These are phyloP conservation scores for Pleurotus tuber-regium DNA, from an alignment of 768 basidiomycete species.

Conservation along the genomic window DNA sequence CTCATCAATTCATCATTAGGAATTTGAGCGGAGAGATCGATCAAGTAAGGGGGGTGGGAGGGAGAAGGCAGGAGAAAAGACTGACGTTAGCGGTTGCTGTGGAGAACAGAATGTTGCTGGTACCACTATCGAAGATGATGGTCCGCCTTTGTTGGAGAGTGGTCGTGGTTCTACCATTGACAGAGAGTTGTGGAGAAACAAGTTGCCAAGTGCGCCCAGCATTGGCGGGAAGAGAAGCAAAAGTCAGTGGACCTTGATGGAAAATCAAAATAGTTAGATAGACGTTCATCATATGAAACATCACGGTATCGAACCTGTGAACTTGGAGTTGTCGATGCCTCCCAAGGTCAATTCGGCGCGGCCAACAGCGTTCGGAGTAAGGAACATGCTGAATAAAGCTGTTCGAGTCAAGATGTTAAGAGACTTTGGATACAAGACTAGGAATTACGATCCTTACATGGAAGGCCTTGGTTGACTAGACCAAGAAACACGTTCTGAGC, in stretches of 20 bases:
- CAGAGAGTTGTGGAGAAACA: conserved; percentile 40
- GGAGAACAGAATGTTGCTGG: conserved; percentile 52
- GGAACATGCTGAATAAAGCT: conserved; percentile 51
- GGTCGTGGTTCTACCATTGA: conserved; percentile 51
- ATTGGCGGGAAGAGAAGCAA: conserved; percentile 36
- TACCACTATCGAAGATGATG: conserved; percentile 59
- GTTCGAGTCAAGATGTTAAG: no score
- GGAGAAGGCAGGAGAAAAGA: conserved; percentile 5
- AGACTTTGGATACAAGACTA: no score
- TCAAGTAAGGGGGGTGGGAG: no score
- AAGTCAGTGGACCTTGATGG: conserved; percentile 37
- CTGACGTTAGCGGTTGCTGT: conserved; percentile 45
- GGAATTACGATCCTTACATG: no score
- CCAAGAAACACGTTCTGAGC: conserved; percentile 50
- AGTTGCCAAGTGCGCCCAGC: conserved; percentile 43
- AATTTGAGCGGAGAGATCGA: no score
- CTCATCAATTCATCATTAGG: background rate
- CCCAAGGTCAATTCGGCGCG: conserved; percentile 53
- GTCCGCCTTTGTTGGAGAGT: conserved; percentile 36
- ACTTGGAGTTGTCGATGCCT: conserved; percentile 51
- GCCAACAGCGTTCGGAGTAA: conserved; percentile 46
- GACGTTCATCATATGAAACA: no score
- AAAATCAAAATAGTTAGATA: no score
- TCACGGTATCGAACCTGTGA: conserved; percentile 42
- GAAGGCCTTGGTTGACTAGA: conserved; percentile 45